A percentile compares a stretch with the other conserved stretches of the same genome.
These are phyloP conservation scores for Cyberlindnera misumaiensis DNA, from an alignment of 805 yeast genomes.

Conservation along the genomic window DNA sequence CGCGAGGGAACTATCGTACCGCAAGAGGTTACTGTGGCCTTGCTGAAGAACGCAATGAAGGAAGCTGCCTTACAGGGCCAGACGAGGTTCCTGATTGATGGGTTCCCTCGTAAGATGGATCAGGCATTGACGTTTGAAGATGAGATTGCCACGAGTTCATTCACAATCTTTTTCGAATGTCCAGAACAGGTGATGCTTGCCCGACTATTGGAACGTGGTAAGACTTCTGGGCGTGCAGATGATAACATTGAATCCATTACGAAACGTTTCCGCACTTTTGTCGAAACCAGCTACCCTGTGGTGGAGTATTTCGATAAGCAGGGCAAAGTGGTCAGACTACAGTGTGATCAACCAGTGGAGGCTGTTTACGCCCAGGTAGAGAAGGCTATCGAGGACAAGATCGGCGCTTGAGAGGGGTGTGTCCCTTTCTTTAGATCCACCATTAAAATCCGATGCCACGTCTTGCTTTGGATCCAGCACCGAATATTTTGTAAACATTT, in stretches of 20 bases:
- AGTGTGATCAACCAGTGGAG: constrained; percentile 77
- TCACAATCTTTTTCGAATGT: constrained; percentile 74
- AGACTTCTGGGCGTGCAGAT: constrained; percentile 90
- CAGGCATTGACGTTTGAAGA: constrained; percentile 93
- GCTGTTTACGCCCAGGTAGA: constrained; percentile 66
- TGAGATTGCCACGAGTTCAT: constrained; percentile 59
- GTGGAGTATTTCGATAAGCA: constrained; percentile 73
- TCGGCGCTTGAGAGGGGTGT: constrained; percentile 6
- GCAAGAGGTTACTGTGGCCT: constrained; percentile 79
- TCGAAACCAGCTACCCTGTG: constrained; percentile 91
- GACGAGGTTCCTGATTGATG: constrained; percentile 74
- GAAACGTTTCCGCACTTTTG: constrained; percentile 81
- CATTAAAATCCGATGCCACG: no score
- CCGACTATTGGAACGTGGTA: constrained; percentile 83
- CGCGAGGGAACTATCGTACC: constrained; percentile 91
- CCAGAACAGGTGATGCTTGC: constrained; percentile 77
- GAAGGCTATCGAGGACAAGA: constrained; percentile 48
- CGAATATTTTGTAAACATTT: no score
- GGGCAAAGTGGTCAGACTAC: constrained; percentile 67
- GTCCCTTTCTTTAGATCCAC: no score
- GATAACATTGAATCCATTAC: constrained; percentile 87
- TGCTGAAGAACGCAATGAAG: constrained; percentile 72
- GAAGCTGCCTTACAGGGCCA: constrained; percentile 44
- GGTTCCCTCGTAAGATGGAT: constrained; percentile 98
- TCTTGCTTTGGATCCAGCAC: no score